Percentiles rank a stretch among this genome's conserved stretches.
phyloP scores from a whole-genome alignment of 176 grass and related monocot genomes.

The Cenchrus americanus region DNA sequence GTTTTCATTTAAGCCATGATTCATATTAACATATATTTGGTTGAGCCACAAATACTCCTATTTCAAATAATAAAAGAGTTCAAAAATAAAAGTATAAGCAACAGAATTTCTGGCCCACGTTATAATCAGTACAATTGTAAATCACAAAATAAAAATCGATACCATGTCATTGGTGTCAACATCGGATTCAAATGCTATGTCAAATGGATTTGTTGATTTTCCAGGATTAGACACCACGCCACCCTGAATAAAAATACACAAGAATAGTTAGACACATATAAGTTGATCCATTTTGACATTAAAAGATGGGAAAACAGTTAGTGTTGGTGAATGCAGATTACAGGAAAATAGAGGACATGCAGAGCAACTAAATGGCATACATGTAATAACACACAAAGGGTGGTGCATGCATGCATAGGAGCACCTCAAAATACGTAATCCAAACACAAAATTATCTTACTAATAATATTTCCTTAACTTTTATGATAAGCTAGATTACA shows the following conservation, averaged over 20 bases:
- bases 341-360: neutral
- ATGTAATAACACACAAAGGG: neutral
- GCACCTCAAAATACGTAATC: neutral
- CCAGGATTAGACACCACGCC: constrained; percentile 47
- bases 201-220: constrained; percentile 87
- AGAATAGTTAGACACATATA: constrained; percentile 14
- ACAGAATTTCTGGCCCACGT: neutral
- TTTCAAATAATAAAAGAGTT: constrained; percentile 18
- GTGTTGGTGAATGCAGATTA: neutral
- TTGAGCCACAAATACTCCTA: neutral
- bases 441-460: constrained; percentile 1
- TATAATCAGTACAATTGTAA: neutral
- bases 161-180: constrained; percentile 46
- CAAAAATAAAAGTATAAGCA: constrained; percentile 3
- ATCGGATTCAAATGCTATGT: constrained; percentile 69
- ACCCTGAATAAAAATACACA: constrained; percentile 49
- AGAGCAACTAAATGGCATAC: neutral
- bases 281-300: neutral
- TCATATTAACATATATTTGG: neutral
- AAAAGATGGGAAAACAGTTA: neutral
- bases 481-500: constrained; percentile 15
- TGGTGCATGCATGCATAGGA: neutral
- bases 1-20: neutral
- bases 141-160: neutral
- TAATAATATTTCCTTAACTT: neutral